Evolutionary conservation across 805 yeast species (phyloP).

Genomic region (Cyberlindnera nakhonratchasimensis): DNA sequence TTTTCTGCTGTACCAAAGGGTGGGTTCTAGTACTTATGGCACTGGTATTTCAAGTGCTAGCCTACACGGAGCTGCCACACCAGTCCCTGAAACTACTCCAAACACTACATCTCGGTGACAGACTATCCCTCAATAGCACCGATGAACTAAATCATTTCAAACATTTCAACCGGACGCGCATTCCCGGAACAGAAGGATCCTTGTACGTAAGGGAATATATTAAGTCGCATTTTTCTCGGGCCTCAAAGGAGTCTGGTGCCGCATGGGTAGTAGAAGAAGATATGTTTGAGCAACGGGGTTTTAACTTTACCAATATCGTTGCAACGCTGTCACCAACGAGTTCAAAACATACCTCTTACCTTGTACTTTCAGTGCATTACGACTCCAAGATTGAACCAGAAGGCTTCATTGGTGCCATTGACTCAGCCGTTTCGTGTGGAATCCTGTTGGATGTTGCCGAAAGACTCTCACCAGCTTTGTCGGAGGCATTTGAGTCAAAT

Average conservation of each 20-base stretch:
- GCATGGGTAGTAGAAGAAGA: conserved; percentile 31
- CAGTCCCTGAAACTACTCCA: conserved; percentile 5
- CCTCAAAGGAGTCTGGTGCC: conserved; percentile 28
- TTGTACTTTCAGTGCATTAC: conserved; percentile 51
- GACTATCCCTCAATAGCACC: conserved; percentile 16
- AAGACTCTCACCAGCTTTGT: conserved; percentile 11
- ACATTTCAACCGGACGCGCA: conserved; percentile 38
- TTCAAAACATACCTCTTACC: conserved; percentile 24
- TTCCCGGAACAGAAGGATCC: conserved; percentile 43
- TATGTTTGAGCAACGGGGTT: conserved; percentile 35
- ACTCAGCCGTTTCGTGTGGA: conserved; percentile 57
- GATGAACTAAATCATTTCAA: conserved; percentile 20
- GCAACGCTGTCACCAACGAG: conserved; percentile 27
- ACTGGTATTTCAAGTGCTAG: neutral
- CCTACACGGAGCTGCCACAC: conserved; percentile 12
- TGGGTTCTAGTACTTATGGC: neutral
- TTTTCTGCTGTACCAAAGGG: too few relatives aligned
- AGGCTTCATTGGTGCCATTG: conserved; percentile 61
- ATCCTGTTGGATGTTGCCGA: conserved; percentile 44
- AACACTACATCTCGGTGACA: conserved; percentile 6
- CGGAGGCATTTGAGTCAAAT: conserved; percentile 15
- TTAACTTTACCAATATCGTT: conserved; percentile 38
- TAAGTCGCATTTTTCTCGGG: conserved; percentile 29
- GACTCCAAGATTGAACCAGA: conserved; percentile 44
- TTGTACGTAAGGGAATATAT: conserved; percentile 36